A percentile compares a stretch with the other conserved stretches of the same genome.
phyloP scores from a whole-genome alignment of 2,329 filamentous ascomycete species.

The Mollisiaceae sp. region DNA sequence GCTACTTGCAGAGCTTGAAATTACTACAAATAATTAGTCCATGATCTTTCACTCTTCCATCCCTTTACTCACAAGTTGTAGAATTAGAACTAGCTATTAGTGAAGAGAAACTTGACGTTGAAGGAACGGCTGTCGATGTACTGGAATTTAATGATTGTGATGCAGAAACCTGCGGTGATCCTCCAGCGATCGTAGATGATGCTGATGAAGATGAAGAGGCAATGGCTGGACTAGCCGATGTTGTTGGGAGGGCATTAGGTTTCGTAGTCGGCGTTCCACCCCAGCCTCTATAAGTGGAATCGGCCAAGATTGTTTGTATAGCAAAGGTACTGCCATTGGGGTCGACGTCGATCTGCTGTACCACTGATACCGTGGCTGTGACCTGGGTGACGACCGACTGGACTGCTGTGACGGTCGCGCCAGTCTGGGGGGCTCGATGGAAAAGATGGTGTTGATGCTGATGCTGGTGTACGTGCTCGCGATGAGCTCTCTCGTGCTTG shows the following conservation, averaged over 20 bases:
- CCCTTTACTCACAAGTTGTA: slow-evolving; percentile 37
- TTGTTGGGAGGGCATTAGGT: slow-evolving; percentile 17
- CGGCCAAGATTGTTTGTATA: slow-evolving; percentile 29
- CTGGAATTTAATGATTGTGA: slow-evolving; percentile 37
- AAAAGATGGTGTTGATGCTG: slow-evolving; percentile 35
- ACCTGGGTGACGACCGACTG: slow-evolving; percentile 36
- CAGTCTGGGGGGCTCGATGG: slow-evolving; percentile 11
- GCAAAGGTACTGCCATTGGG: slow-evolving; percentile 37
- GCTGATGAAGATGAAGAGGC: slow-evolving; percentile 22
- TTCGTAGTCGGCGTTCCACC: slow-evolving; percentile 13
- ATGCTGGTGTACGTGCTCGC: slow-evolving; percentile 36
- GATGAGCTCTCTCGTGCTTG: slow-evolving; percentile 41
- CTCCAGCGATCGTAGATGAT: slow-evolving; percentile 17
- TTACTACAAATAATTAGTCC: slow-evolving; percentile 37
- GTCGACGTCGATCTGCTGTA: slow-evolving; percentile 42
- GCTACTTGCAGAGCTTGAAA: slow-evolving; percentile 36
- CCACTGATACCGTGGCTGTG: slow-evolving; percentile 37
- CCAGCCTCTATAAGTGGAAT: slow-evolving; percentile 15
- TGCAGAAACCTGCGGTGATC: slow-evolving; percentile 16
- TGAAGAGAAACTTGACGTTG: slow-evolving; percentile 37
- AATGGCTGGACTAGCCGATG: slow-evolving; percentile 21
- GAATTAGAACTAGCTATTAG: slow-evolving; percentile 40
- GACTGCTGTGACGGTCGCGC: neutral
- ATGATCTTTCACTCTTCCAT: slow-evolving; percentile 8
- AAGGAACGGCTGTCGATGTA: slow-evolving; percentile 35